Evolutionary conservation across 352 stramenopile species (phyloP).

Genomic region (Thalassiosira livingstoniorum): DNA sequence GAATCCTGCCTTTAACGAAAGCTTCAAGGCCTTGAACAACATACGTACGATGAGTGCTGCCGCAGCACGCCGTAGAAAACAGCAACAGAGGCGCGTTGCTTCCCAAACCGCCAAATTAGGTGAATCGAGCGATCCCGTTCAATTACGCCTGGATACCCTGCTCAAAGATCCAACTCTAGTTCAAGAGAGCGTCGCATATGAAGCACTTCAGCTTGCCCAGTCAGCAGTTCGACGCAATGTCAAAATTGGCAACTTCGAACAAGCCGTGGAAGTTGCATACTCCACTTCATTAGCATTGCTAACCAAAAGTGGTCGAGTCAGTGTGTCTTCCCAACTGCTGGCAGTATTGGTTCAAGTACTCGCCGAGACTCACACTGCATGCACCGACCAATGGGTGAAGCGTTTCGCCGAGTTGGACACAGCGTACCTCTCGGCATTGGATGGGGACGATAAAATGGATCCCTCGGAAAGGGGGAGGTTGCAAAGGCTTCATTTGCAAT

Average conservation of each 20-base stretch:
- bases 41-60: conserved; percentile 74
- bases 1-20: too few relatives aligned
- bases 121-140: conserved; percentile 62
- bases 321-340: conserved; percentile 76
- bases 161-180: conserved; percentile 50
- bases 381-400: conserved; percentile 64
- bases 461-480: conserved; percentile 65
- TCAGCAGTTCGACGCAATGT: conserved; percentile 75
- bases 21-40: too few relatives aligned
- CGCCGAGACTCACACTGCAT: conserved; percentile 72
- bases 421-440: conserved; percentile 66
- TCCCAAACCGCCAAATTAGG: background rate
- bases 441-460: conserved; percentile 51
- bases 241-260: conserved; percentile 62
- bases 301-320: conserved; percentile 60
- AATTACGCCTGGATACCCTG: conserved; percentile 62
- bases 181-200: conserved; percentile 79
- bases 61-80: conserved; percentile 78
- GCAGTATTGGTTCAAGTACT: conserved; percentile 69
- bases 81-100: conserved; percentile 60
- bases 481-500: conserved; percentile 74
- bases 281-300: conserved; percentile 60
- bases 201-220: conserved; percentile 82
- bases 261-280: conserved; percentile 68
- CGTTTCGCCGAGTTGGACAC: conserved; percentile 61